A percentile compares a stretch with the other conserved stretches of the same genome.
Conservation (phyloP, 129 eudicot species). For the Silybum marianum region DNA sequence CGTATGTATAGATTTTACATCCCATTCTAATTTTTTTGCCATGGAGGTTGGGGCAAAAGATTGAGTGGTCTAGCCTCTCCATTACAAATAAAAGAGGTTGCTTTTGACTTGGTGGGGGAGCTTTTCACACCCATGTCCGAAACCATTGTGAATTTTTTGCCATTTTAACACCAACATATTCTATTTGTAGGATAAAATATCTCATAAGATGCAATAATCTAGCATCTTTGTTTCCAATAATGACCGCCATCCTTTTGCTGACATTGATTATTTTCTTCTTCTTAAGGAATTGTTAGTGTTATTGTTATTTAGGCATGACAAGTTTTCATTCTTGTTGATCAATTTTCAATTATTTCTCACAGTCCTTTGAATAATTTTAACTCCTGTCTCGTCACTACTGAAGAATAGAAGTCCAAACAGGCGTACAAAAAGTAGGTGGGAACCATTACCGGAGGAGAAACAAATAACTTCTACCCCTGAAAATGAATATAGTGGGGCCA, state of each 20-base stretch:
- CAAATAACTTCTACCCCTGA: slow-evolving; percentile 39
- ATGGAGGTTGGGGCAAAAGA: background rate
- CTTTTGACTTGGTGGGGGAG: too few relatives aligned
- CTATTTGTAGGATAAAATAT: too few relatives aligned
- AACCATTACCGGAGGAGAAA: slow-evolving; percentile 78
- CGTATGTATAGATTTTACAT: background rate
- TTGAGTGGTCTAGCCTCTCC: too few relatives aligned
- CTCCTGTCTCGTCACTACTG: slow-evolving; percentile 44
- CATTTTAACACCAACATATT: too few relatives aligned
- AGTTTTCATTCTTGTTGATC: slow-evolving; percentile 7
- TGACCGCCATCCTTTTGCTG: background rate
- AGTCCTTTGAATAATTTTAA: slow-evolving; percentile 36
- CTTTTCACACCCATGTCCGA: too few relatives aligned
- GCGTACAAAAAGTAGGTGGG: slow-evolving; percentile 97
- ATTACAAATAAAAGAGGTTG: too few relatives aligned
- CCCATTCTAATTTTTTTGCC: too few relatives aligned
- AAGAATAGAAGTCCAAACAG: slow-evolving; percentile 75
- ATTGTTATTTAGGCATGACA: background rate
- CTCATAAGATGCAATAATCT: too few relatives aligned
- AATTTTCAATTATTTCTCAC: slow-evolving; percentile 21
- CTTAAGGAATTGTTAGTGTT: background rate
- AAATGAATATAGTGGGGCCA: slow-evolving; percentile 50
- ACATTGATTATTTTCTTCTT: background rate
- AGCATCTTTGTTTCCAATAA: too few relatives aligned
- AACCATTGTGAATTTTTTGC: too few relatives aligned